phyloP scores from a whole-genome alignment of 2,329 filamentous ascomycete genomes.

The Endocalyx cinctus region DNA sequence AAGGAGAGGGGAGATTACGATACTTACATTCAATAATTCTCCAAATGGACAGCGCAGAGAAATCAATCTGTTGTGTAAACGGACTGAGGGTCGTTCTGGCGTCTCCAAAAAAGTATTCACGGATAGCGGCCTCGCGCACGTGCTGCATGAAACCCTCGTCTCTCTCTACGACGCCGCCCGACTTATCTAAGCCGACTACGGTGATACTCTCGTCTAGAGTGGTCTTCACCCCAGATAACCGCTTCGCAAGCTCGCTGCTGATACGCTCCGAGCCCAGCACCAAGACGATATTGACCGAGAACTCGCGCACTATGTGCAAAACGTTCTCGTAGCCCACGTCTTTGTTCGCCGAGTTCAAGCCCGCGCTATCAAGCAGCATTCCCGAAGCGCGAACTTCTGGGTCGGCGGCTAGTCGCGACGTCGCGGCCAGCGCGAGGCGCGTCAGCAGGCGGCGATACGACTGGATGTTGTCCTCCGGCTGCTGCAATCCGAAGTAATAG shows the following conservation, averaged over 20 bases:
- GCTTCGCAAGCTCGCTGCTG: constrained; percentile 67
- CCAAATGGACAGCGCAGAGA: constrained; percentile 70
- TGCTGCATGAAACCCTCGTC: constrained; percentile 71
- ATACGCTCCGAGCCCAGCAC: constrained; percentile 76
- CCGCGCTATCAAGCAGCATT: constrained; percentile 80
- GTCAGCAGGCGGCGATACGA: constrained; percentile 72
- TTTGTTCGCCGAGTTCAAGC: constrained; percentile 60
- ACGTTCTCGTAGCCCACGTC: constrained; percentile 72
- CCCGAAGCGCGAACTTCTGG: constrained; percentile 66
- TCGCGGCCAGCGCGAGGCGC: constrained; percentile 73
- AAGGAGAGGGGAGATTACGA: constrained; percentile 7
- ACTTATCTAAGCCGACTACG: constrained; percentile 76
- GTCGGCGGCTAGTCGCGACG: constrained; percentile 73
- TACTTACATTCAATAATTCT: constrained; percentile 56
- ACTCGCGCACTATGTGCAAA: constrained; percentile 64
- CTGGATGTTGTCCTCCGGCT: constrained; percentile 65
- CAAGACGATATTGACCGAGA: constrained; percentile 70
- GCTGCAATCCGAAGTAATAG: constrained; percentile 77
- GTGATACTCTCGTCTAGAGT: constrained; percentile 63
- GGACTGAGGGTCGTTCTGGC: constrained; percentile 73
- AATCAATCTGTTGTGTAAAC: constrained; percentile 80
- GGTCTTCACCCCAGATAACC: constrained; percentile 56
- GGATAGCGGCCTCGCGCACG: constrained; percentile 70
- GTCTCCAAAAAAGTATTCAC: constrained; percentile 93
- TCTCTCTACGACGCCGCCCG: constrained; percentile 76